Percentiles rank a stretch among this genome's conserved stretches.
These are phyloP conservation scores for Henningerozyma blattae DNA, from an alignment of 805 yeast species.

Conservation along the genomic window DNA sequence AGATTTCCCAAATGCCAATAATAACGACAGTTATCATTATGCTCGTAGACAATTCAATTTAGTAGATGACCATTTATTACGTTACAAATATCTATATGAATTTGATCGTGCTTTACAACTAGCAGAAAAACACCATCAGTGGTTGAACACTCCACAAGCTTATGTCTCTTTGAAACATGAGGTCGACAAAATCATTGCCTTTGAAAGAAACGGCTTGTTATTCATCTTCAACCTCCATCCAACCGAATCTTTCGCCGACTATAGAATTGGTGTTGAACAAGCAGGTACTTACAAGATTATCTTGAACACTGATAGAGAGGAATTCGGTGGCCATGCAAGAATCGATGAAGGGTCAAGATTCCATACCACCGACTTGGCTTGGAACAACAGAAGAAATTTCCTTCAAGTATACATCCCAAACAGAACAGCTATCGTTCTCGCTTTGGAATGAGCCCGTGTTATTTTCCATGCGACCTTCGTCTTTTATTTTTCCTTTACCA, in stretches of 20 bases:
- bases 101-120: conserved; percentile 82
- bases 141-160: conserved; percentile 66
- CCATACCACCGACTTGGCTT: conserved; percentile 59
- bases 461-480: too few relatives aligned
- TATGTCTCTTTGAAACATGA: conserved; percentile 84
- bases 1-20: conserved; percentile 89
- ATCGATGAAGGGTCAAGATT: conserved; percentile 44
- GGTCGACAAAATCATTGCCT: conserved; percentile 76
- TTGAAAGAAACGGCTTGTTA: conserved; percentile 74
- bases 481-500: too few relatives aligned
- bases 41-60: conserved; percentile 93
- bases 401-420: conserved; percentile 73
- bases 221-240: conserved; percentile 91
- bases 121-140: conserved; percentile 55
- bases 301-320: conserved; percentile 57
- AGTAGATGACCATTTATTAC: conserved; percentile 63
- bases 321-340: conserved; percentile 76
- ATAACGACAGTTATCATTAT: conserved; percentile 78
- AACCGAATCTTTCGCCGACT: conserved; percentile 68
- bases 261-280: conserved; percentile 77
- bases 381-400: conserved; percentile 74
- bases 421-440: conserved; percentile 56
- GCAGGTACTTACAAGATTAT: conserved; percentile 69
- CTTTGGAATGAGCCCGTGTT: too few relatives aligned
- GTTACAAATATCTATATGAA: conserved; percentile 66